Base-by-base conservation (phyloP, 176 grass and related monocot genomes). In the Cenchrus americanus region DNA sequence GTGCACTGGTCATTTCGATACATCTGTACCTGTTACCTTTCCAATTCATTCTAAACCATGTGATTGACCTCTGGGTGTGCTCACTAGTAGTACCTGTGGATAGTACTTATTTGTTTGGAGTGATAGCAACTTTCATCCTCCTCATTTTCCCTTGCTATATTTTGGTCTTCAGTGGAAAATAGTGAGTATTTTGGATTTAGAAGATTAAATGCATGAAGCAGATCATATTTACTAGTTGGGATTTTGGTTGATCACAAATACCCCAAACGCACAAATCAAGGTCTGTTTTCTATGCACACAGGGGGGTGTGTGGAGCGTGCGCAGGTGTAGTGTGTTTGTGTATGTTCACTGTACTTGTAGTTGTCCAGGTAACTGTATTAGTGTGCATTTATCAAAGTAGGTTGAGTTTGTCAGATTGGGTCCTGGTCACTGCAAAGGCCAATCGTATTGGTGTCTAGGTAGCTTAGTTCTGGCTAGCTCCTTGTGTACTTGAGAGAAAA, bases 21-120 rank as follows among this genome's bases (percentile, higher is more conserved):
- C 18, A 50, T 44, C 50, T 85, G 26, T 81, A 42, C 23, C 14
- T 54, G 3, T 73, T 86, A 44, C 53, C 43, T 30, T 76, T 87
- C 18, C n/a, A 43, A 14, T 62, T 19, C 40, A 80, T 51, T 64
- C 13, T 50, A 22, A 50, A 72, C 69, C 19, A 59, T 62, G 79
- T 46, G 10, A 58, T 66, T 26, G 61, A 15, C 42, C 41, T 12
- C 1, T 12, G 49, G 23, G 23, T 70, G 22, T 58, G 57, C 14
- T 51, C n/a, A 64, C 21, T 47, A 8, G 18, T 47, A 8, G 18
- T 24, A 24, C 26, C 19, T 70, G 12, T 69, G 24, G 41, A 17
- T 76, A 83, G 14, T 54, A 18, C 3, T 5, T 60, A 58, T 24
- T 65, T 44, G 15, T 53, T 81, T 72, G 70, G 21, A 62, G 24